A percentile compares a stretch with the other conserved stretches of the same genome.
phyloP scores from a whole-genome alignment of 1,284 basidiomycete species.

The Trametes polyzona region DNA sequence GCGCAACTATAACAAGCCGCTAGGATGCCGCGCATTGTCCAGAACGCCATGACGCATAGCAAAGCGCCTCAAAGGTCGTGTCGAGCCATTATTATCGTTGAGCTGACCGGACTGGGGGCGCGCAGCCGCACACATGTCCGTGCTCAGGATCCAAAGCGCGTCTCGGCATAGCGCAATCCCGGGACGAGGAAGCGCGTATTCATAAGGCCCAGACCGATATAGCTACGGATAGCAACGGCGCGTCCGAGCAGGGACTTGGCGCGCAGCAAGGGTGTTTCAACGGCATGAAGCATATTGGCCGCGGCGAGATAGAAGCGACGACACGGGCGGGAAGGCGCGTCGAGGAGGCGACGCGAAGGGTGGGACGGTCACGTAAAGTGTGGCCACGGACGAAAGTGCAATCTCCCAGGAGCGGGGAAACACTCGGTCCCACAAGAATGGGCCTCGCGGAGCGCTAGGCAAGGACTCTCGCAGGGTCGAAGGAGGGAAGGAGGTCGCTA shows the following conservation, averaged over 20 bases:
- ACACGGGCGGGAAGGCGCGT: too few relatives aligned
- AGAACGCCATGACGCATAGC: neutral
- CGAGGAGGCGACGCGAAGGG: too few relatives aligned
- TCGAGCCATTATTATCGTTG: neutral
- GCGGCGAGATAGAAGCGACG: too few relatives aligned
- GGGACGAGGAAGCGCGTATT: neutral
- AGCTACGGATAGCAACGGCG: slow-evolving; percentile 10
- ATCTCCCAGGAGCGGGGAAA: neutral
- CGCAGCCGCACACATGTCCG: neutral
- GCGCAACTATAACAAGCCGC: neutral
- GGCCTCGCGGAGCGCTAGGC: too few relatives aligned
- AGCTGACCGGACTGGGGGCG: neutral
- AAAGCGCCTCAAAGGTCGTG: neutral
- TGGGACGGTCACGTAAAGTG: too few relatives aligned
- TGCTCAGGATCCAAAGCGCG: neutral
- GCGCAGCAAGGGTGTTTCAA: slow-evolving; percentile 2
- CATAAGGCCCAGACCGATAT: slow-evolving; percentile 3
- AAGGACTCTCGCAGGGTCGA: neutral
- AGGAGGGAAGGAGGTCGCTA: neutral
- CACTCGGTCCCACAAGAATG: too few relatives aligned
- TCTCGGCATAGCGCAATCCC: neutral
- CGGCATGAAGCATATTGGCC: too few relatives aligned
- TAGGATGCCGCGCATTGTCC: neutral
- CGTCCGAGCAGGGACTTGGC: slow-evolving; percentile 1
- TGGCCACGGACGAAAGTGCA: too few relatives aligned